Evolutionary conservation across 148 eudicot genomes (phyloP).

Genomic region (Persicaria maculosa): DNA sequence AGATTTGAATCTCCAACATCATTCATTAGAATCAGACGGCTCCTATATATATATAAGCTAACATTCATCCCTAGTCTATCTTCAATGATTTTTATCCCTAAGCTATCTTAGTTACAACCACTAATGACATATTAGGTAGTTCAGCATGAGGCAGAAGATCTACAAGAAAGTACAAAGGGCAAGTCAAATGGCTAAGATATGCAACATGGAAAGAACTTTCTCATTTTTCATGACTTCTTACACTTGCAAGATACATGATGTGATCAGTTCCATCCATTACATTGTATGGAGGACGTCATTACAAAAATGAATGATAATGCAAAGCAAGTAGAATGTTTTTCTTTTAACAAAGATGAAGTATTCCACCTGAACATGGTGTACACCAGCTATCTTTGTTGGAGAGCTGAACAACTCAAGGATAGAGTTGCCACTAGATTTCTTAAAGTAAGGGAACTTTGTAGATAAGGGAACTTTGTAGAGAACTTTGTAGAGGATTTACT

Average conservation of each 20-base stretch:
- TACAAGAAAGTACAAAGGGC: background rate
- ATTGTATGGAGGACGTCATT: background rate
- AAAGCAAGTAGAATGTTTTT: background rate
- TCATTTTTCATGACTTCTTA: background rate
- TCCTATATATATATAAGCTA: background rate
- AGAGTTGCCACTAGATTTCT: slow-evolving; percentile 83
- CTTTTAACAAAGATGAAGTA: background rate
- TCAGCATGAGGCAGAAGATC: background rate
- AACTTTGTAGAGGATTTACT: no score
- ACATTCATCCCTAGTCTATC: background rate
- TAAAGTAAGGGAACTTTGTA: slow-evolving; percentile 68
- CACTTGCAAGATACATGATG: background rate
- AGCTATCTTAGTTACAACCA: background rate
- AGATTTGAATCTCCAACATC: no score
- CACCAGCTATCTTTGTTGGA: slow-evolving; percentile 92
- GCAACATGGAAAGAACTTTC: background rate
- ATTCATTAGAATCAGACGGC: background rate
- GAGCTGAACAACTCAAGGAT: slow-evolving; percentile 78
- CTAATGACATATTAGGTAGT: background rate
- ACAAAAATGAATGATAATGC: no score
- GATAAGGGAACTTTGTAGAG: no score
- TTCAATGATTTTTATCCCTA: background rate
- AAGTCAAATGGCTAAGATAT: background rate
- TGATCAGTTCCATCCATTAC: background rate
- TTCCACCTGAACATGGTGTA: slow-evolving; percentile 92